Percentiles rank a stretch among this genome's conserved stretches.
Conservation (phyloP, 1,284 basidiomycete genomes). For the Sporisorium scitamineum region DNA sequence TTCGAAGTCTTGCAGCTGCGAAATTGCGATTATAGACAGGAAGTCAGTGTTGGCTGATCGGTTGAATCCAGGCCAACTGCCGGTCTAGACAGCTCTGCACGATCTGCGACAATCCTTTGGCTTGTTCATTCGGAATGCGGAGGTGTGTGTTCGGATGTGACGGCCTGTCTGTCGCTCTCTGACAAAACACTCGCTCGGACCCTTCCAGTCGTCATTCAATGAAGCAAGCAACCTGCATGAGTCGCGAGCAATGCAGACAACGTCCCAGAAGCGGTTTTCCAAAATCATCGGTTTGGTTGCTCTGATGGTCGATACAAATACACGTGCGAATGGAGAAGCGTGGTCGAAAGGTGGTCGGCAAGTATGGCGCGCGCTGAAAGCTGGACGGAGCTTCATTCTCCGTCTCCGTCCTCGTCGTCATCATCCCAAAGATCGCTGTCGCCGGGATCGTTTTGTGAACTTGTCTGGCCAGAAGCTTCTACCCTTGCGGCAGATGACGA, state of each 20-base stretch:
- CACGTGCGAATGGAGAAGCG: background rate
- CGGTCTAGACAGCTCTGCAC: background rate
- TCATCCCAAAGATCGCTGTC: conserved; percentile 55
- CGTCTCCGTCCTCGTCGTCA: conserved; percentile 27
- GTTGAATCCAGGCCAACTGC: background rate
- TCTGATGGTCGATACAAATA: conserved; percentile 8
- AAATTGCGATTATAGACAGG: background rate
- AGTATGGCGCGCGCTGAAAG: background rate
- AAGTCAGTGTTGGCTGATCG: background rate
- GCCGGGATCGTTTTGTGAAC: conserved; percentile 15
- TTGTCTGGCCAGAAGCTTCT: background rate
- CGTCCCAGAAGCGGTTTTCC: no score
- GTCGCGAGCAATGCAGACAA: background rate
- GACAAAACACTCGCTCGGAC: background rate
- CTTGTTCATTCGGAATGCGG: conserved; percentile 9
- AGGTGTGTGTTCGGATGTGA: conserved; percentile 1
- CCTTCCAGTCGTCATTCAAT: background rate
- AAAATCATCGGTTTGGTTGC: background rate
- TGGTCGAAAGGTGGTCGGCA: background rate
- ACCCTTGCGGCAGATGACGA: background rate
- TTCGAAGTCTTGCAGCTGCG: background rate
- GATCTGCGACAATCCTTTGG: background rate
- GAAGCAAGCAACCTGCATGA: background rate
- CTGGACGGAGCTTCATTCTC: background rate
- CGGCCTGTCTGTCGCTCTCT: background rate